Evolutionary conservation across 140 eudicot species (phyloP).

Genomic region (Anethum foeniculum): DNA sequence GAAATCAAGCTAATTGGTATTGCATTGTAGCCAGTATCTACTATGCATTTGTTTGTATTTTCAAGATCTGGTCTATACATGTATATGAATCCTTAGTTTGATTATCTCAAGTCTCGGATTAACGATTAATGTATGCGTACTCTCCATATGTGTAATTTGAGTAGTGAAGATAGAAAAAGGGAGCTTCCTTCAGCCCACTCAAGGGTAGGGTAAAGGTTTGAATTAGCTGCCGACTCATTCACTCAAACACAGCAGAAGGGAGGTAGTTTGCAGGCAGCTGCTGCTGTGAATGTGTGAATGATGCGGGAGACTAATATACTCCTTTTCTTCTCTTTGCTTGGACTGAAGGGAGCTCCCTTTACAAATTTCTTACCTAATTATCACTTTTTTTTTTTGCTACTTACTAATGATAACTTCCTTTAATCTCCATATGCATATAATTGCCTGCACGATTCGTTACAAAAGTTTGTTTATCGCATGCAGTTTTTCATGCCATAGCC

Average conservation of each 20-base stretch:
- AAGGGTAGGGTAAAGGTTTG: conserved; percentile 48
- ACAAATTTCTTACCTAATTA: neutral
- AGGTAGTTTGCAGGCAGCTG: neutral
- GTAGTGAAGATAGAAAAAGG: conserved; percentile 5
- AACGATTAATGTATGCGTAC: too few relatives aligned
- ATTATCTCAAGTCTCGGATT: neutral
- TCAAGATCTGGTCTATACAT: too few relatives aligned
- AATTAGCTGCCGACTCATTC: conserved; percentile 95
- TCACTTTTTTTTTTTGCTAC: too few relatives aligned
- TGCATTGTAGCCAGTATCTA: neutral
- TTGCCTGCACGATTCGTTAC: neutral
- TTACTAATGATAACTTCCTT: neutral
- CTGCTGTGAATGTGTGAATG: conserved; percentile 83
- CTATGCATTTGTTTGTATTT: neutral
- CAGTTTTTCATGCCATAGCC: neutral
- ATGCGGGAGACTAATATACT: conserved; percentile 67
- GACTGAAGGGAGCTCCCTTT: conserved; percentile 98
- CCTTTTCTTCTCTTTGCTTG: conserved; percentile 63
- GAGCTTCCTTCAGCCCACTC: conserved; percentile 96
- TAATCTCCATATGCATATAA: neutral
- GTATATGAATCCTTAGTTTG: neutral
- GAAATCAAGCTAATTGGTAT: neutral
- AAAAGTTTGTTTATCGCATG: neutral
- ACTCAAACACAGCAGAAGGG: conserved; percentile 51
- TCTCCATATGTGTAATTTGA: too few relatives aligned